Percentiles rank a stretch among this genome's conserved stretches.
phyloP scores from a whole-genome alignment of 163 green algal genomes.

The Volvox carteri region DNA sequence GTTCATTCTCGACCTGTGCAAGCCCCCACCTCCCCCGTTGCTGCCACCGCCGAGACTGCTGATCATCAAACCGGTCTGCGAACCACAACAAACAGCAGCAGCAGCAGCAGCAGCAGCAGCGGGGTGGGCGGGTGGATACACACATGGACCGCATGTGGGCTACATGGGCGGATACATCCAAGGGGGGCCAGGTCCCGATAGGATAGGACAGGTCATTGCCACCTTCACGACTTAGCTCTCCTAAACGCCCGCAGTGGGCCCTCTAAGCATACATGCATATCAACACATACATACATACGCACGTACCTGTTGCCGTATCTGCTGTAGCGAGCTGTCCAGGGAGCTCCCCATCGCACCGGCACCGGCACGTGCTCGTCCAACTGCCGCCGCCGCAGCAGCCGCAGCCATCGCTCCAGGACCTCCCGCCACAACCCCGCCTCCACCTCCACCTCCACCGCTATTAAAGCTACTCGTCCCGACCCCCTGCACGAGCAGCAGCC shows the following conservation, averaged over 20 bases:
- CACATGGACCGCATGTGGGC: too few species aligned
- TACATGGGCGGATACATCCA: too few species aligned
- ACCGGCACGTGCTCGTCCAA: neutral
- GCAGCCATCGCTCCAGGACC: neutral
- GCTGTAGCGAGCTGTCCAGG: neutral
- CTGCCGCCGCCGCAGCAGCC: neutral
- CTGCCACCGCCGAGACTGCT: neutral
- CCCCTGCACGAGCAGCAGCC: neutral
- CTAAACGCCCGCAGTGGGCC: too few species aligned
- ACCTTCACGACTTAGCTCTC: too few species aligned
- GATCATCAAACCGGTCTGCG: conserved; percentile 3
- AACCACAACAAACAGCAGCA: too few species aligned
- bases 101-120: too few species aligned
- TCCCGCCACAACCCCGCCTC: neutral
- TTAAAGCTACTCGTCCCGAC: neutral
- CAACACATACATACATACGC: neutral
- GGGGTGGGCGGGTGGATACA: too few species aligned
- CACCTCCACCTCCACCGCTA: neutral
- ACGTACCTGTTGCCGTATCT: neutral
- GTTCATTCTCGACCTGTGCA: too few species aligned
- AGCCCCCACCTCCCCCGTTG: too few species aligned
- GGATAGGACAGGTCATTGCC: too few species aligned
- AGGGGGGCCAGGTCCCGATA: too few species aligned
- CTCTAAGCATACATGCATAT: too few species aligned
- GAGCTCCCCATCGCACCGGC: conserved; percentile 10